Percentiles rank a stretch among this genome's conserved stretches.
Evolutionary conservation across 78 protist genomes (phyloP).

Genomic region (Mantamonas sphyraenae): DNA sequence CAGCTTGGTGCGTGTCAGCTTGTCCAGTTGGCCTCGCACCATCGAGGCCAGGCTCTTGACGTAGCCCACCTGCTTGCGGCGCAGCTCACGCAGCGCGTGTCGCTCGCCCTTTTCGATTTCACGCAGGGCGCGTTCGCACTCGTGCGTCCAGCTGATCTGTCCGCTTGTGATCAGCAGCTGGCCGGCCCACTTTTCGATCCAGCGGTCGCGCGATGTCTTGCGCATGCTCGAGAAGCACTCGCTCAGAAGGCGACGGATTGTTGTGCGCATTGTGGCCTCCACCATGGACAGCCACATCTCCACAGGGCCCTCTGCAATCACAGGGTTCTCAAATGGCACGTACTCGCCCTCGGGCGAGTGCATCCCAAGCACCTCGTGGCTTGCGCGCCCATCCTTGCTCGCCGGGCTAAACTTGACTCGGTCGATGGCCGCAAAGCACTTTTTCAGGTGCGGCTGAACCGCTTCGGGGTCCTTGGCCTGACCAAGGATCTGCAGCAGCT

Average conservation of each 20-base stretch:
- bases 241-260: conserved; percentile 10
- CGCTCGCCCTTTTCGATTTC: conserved; percentile 26
- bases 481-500: conserved; percentile 79
- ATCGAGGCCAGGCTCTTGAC: conserved; percentile 31
- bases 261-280: conserved; percentile 42
- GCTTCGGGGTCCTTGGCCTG: conserved; percentile 61
- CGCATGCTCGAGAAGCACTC: background rate
- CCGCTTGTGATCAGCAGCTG: conserved; percentile 64
- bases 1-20: conserved; percentile 47
- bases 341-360: conserved; percentile 46
- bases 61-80: conserved; percentile 34
- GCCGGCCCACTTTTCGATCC: conserved; percentile 51
- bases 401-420: conserved; percentile 12
- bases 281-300: conserved; percentile 72
- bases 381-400: conserved; percentile 20
- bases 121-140: conserved; percentile 20
- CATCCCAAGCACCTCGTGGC: conserved; percentile 36
- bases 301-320: conserved; percentile 57
- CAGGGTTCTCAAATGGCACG: conserved; percentile 15
- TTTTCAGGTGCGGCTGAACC: conserved; percentile 65
- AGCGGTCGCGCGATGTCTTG: conserved; percentile 29
- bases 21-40: conserved; percentile 36
- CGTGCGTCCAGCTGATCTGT: conserved; percentile 66
- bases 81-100: conserved; percentile 12
- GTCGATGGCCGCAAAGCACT: conserved; percentile 65